phyloP scores from a whole-genome alignment of 768 basidiomycete species.

The Auricularia heimuer region DNA sequence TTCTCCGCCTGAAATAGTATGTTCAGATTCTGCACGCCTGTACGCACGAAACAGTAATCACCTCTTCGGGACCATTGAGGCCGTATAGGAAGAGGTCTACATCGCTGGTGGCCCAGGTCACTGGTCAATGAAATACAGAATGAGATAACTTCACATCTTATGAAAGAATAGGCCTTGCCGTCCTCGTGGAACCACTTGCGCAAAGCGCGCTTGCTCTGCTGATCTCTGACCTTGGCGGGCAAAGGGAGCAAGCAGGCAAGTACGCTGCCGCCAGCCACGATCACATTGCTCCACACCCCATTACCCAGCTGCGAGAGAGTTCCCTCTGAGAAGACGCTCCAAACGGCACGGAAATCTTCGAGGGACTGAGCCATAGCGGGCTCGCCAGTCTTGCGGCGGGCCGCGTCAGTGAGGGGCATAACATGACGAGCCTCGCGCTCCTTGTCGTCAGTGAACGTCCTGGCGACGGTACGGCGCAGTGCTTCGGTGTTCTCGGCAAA shows the following conservation, averaged over 20 bases:
- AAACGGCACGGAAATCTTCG: conserved; percentile 55
- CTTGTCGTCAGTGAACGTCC: conserved; percentile 34
- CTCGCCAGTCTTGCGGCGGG: conserved; percentile 39
- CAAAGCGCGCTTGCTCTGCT: conserved; percentile 39
- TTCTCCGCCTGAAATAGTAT: conserved; percentile 35
- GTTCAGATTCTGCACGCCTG: not conserved
- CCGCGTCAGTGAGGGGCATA: conserved; percentile 38
- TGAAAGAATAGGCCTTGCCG: conserved; percentile 6
- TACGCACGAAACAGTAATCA: conserved; percentile 12
- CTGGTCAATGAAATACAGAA: not conserved
- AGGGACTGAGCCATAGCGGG: conserved; percentile 39
- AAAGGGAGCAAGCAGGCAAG: conserved; percentile 48
- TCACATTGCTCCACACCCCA: conserved; percentile 51
- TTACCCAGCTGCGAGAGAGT: conserved; percentile 41
- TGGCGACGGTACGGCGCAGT: conserved; percentile 41
- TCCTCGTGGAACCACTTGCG: conserved; percentile 47
- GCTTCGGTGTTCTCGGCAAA: conserved; percentile 37
- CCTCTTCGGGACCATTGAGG: conserved; percentile 40
- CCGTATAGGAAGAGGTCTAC: conserved; percentile 57
- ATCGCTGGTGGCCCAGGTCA: conserved; percentile 47
- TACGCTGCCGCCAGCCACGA: conserved; percentile 52
- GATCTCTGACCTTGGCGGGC: conserved; percentile 33
- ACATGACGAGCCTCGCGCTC: conserved; percentile 41
- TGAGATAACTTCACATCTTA: not conserved
- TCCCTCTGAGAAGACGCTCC: conserved; percentile 53